Evolutionary conservation across 257 asterid genomes (phyloP).

Genomic region (Solanum dulcamara): DNA sequence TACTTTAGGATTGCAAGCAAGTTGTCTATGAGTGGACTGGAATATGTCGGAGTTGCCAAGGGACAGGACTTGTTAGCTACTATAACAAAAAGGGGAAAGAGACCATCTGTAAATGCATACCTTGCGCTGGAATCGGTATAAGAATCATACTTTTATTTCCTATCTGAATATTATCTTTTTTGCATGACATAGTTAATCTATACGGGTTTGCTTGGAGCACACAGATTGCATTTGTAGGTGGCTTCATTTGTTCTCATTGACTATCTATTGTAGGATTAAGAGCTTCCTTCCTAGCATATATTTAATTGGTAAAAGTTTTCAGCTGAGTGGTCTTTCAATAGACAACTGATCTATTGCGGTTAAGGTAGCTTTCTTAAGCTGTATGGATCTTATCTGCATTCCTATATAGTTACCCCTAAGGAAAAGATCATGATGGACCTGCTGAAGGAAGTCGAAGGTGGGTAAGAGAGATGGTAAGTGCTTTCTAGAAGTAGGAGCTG

Average conservation of each 20-base stretch:
- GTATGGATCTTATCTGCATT: not conserved
- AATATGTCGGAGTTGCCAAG: constrained; percentile 92
- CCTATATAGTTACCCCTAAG: not conserved
- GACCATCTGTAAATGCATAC: constrained; percentile 87
- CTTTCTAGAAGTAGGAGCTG: not conserved
- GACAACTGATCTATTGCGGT: not conserved
- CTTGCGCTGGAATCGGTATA: constrained; percentile 79
- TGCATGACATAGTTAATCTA: not conserved
- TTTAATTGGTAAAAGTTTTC: not conserved
- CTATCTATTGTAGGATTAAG: not conserved
- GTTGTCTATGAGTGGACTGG: constrained; percentile 98
- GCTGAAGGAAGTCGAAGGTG: not conserved
- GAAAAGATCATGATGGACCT: not conserved
- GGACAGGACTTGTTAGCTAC: constrained; percentile 78
- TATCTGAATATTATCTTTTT: not conserved
- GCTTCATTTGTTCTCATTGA: not conserved
- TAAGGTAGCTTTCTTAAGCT: not conserved
- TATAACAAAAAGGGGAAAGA: constrained; percentile 77
- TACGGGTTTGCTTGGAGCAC: not conserved
- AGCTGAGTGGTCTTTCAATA: not conserved
- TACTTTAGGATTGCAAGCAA: constrained; percentile 62
- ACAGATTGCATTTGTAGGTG: not conserved
- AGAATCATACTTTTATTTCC: not conserved
- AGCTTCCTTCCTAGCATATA: not conserved
- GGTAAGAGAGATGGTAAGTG: not conserved